Evolutionary conservation across 2,329 filamentous ascomycete species (phyloP).

Genomic region (Pseudogymnoascus sp.): DNA sequence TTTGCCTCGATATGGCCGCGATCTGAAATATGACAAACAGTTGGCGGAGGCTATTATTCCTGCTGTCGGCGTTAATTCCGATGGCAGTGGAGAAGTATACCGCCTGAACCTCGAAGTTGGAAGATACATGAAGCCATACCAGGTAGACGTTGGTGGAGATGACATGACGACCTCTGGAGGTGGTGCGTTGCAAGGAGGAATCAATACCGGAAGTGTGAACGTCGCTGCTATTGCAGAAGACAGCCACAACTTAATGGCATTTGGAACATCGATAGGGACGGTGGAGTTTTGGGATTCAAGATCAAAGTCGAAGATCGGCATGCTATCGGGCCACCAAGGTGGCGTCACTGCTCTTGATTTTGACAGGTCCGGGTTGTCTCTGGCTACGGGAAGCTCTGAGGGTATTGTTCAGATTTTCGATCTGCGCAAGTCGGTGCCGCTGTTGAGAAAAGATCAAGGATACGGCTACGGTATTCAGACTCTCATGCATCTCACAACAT

Average conservation of each 20-base stretch:
- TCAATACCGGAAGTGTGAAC: slow-evolving; percentile 80
- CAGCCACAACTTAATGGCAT: slow-evolving; percentile 83
- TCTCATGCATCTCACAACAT: slow-evolving; percentile 63
- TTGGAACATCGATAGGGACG: slow-evolving; percentile 90
- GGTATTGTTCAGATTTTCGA: slow-evolving; percentile 90
- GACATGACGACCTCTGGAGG: slow-evolving; percentile 60
- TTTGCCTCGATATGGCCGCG: slow-evolving; percentile 85
- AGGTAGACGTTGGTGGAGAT: slow-evolving; percentile 82
- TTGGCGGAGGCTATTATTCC: slow-evolving; percentile 82
- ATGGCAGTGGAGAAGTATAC: slow-evolving; percentile 87
- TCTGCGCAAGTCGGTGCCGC: slow-evolving; percentile 74
- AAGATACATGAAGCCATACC: slow-evolving; percentile 89
- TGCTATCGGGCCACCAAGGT: slow-evolving; percentile 60
- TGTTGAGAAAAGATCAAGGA: slow-evolving; percentile 90
- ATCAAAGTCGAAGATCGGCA: slow-evolving; percentile 71
- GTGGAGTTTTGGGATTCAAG: slow-evolving; percentile 95
- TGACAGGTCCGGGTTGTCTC: slow-evolving; percentile 70
- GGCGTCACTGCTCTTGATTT: slow-evolving; percentile 87
- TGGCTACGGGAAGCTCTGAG: slow-evolving; percentile 80
- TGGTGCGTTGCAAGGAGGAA: slow-evolving; percentile 76
- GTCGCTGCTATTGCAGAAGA: slow-evolving; percentile 78
- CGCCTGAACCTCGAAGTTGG: slow-evolving; percentile 86
- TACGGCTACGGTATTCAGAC: slow-evolving; percentile 91
- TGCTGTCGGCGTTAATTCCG: slow-evolving; percentile 75
- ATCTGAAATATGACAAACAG: slow-evolving; percentile 74